Percentiles rank a stretch among this genome's conserved stretches.
phyloP scores from a whole-genome alignment of 2,329 filamentous ascomycete genomes.

The Trichoderma atroviride region DNA sequence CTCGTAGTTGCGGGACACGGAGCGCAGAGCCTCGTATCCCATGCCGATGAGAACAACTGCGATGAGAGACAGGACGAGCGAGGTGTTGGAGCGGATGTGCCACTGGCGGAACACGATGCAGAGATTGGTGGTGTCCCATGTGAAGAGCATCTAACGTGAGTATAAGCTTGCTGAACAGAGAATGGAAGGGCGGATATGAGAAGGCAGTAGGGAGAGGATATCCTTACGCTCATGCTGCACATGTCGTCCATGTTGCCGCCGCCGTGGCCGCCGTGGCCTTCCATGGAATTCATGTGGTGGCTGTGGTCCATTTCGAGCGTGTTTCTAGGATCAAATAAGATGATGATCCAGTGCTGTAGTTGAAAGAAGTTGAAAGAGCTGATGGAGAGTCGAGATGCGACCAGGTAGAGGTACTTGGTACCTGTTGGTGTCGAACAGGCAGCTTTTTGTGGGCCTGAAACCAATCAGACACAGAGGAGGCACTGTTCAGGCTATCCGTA shows the following conservation, averaged over 20 bases:
- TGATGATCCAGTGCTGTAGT: not conserved
- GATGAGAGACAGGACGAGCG: constrained; percentile 79
- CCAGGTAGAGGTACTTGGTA: not conserved
- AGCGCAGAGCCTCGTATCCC: constrained; percentile 90
- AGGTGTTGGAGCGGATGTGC: constrained; percentile 75
- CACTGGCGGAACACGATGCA: constrained; percentile 95
- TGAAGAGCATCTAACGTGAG: constrained; percentile 84
- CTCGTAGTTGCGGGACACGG: constrained; percentile 77
- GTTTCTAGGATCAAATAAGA: not conserved
- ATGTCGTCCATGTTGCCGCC: constrained; percentile 61
- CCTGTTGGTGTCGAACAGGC: not conserved
- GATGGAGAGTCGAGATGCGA: not conserved
- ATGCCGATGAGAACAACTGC: constrained; percentile 81
- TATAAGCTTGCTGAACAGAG: not conserved
- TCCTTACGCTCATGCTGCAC: constrained; percentile 85
- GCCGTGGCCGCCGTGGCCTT: constrained; percentile 47
- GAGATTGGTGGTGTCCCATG: constrained; percentile 89
- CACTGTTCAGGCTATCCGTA: not conserved
- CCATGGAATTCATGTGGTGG: constrained; percentile 42
- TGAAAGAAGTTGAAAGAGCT: not conserved
- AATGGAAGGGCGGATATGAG: not conserved
- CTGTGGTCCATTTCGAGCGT: constrained; percentile 41
- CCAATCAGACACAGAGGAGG: not conserved
- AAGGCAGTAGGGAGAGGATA: not conserved
- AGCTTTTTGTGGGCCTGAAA: not conserved